phyloP scores from a whole-genome alignment of 129 eudicot genomes.

The Arctium minus region DNA sequence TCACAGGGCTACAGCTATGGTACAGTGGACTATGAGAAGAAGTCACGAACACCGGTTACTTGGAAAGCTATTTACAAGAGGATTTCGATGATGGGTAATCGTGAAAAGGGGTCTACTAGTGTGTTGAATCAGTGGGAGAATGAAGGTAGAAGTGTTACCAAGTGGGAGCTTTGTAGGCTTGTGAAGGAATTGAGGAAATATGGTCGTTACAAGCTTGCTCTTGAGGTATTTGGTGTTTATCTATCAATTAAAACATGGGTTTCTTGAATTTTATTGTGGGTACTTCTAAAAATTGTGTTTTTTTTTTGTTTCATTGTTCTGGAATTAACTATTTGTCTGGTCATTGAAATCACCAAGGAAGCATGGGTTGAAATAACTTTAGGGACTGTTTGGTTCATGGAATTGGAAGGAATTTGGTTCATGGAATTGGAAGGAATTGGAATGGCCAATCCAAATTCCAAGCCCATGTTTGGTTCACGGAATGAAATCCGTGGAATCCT shows the following conservation, averaged over 20 bases:
- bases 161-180: conserved; percentile 72
- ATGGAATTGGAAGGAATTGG: no score
- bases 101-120: conserved; percentile 39
- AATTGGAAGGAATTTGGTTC: no score
- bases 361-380: neutral
- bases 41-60: conserved; percentile 28
- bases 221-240: conserved; percentile 50
- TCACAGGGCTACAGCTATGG: conserved; percentile 41
- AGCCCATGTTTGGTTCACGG: no score
- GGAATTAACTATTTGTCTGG: neutral
- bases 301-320: neutral
- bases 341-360: neutral
- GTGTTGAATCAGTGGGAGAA: conserved; percentile 71
- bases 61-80: conserved; percentile 63
- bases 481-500: no score
- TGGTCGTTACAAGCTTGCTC: conserved; percentile 50
- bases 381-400: no score
- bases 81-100: conserved; percentile 39
- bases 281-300: neutral
- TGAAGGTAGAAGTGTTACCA: conserved; percentile 42
- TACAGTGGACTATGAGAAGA: conserved; percentile 49
- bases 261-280: neutral
- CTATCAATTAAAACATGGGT: neutral
- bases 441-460: no score
- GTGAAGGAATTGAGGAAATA: conserved; percentile 73